Base-by-base conservation (phyloP, 176 grass and related monocot genomes). In the Hsuehochloa calcarea region DNA sequence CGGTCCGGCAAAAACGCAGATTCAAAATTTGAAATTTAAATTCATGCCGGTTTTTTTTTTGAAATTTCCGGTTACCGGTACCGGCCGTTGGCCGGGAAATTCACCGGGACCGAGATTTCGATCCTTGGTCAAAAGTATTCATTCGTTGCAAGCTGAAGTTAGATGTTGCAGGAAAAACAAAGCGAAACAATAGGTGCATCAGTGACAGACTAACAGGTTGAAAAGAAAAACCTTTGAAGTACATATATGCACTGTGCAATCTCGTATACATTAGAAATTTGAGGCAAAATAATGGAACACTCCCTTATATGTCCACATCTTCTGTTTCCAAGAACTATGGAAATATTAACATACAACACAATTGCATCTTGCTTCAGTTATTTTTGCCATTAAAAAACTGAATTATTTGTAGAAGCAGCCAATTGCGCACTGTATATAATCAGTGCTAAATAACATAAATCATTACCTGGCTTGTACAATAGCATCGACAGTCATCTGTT, bases 381-480 rank as follows among this genome's bases (percentile, higher is more conserved):
- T 72, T 12, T 58, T 72, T 60, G 41, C 6, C 68, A 72, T 55
- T 56, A 43, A 23, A 22, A 50, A 67, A 29, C 22, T 60, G 22
- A 60, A 60, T 11, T 23, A 54, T 74, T 35, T 74, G 26, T 54
- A 34, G 46, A 35, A 52, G 27, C 27, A 52, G 8, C 47, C 47
- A 54, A 54, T 10, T 52, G 4, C 27, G 23, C 25, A 60, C 13
- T 60, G 31, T 46, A 79, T 35, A 84, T 70, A 75, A 43, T 73
- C 59, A 16, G 56, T 39, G 37, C 14, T 25, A 80, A 39, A 78
- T 68, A 27, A 35, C 23, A 51, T 38, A 23, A 63, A 70, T 37
- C 40, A 84, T 88, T 89, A 98, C 96, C 93, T 98, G 26, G 96
- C 96, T 80, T 87, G 89, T 47, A 98, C 96, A 80, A 98, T 98